Conservation (phyloP, 108 stramenopile genomes). For the Cyclostephanos tholiformis region DNA sequence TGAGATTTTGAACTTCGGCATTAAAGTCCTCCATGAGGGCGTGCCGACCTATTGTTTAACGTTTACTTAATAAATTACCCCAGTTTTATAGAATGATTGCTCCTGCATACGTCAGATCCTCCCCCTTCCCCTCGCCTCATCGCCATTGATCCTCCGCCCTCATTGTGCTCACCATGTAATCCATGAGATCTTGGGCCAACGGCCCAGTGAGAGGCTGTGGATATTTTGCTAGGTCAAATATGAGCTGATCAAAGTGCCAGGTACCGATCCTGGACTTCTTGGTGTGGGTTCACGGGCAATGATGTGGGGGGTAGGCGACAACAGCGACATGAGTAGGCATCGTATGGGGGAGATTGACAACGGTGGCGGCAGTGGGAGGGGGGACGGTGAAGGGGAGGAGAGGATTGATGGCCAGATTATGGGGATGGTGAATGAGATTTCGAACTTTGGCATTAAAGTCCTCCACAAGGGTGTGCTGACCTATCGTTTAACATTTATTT, state of each 20-base stretch:
- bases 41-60: constrained; percentile 25
- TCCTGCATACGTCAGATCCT: no score
- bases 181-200: constrained; percentile 44
- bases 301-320: not conserved
- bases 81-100: no score
- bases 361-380: no score
- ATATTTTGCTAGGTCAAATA: constrained; percentile 45
- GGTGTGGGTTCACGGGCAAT: not conserved
- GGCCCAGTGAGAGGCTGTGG: constrained; percentile 34
- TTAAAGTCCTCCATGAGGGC: constrained; percentile 17
- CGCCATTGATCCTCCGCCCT: not conserved
- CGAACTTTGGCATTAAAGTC: constrained; percentile 25
- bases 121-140: not conserved
- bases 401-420: not conserved
- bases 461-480: constrained; percentile 22
- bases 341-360: not conserved
- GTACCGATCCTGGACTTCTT: constrained; percentile 24
- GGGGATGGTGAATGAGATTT: constrained; percentile 20
- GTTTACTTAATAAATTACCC: no score
- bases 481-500: no score
- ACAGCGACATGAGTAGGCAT: not conserved
- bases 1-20: constrained; percentile 33
- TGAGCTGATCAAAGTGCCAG: constrained; percentile 47
- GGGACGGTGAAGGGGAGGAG: no score
- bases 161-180: constrained; percentile 37